Evolutionary conservation across 176 grass and related monocot genomes (phyloP).

Genomic region (Pontederia crassipes): DNA sequence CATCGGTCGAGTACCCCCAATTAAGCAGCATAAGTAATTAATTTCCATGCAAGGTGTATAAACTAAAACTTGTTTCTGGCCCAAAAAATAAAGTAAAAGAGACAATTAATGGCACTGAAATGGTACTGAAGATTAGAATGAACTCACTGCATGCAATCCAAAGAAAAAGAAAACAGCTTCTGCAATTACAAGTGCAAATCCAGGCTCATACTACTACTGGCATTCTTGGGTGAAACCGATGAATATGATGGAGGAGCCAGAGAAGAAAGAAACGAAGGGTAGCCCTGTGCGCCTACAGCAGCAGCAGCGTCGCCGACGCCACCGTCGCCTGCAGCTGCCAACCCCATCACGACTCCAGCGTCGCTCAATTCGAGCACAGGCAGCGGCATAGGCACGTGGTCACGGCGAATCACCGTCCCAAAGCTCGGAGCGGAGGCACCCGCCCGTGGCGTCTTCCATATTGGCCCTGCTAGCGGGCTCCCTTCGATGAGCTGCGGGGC

Average conservation of each 20-base stretch:
- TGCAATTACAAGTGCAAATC: conserved; percentile 68
- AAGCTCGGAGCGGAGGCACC: conserved; percentile 6
- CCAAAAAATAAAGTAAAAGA: no score
- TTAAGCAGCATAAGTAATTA: no score
- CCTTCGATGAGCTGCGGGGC: conserved; percentile 58
- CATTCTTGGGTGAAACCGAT: conserved; percentile 3
- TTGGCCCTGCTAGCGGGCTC: conserved; percentile 25
- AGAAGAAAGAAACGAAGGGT: conserved; percentile 13
- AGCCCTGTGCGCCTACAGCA: no score
- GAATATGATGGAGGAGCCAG: conserved; percentile 25
- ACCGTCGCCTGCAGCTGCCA: conserved; percentile 8
- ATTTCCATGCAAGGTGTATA: no score
- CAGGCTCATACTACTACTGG: conserved; percentile 43
- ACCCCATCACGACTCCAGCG: neutral
- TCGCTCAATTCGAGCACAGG: conserved; percentile 24
- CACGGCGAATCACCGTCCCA: conserved; percentile 8
- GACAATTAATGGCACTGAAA: no score
- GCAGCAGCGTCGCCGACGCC: neutral
- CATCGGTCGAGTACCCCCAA: no score
- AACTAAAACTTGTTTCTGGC: no score
- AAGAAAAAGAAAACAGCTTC: no score
- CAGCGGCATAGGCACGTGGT: conserved; percentile 17
- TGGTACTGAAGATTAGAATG: no score
- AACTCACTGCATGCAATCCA: no score
- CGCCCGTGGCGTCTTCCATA: conserved; percentile 24